A percentile compares a stretch with the other conserved stretches of the same genome.
Evolutionary conservation across 1,139 yeast genomes (phyloP).

Genomic region (Nakaseomyces delphensis): DNA sequence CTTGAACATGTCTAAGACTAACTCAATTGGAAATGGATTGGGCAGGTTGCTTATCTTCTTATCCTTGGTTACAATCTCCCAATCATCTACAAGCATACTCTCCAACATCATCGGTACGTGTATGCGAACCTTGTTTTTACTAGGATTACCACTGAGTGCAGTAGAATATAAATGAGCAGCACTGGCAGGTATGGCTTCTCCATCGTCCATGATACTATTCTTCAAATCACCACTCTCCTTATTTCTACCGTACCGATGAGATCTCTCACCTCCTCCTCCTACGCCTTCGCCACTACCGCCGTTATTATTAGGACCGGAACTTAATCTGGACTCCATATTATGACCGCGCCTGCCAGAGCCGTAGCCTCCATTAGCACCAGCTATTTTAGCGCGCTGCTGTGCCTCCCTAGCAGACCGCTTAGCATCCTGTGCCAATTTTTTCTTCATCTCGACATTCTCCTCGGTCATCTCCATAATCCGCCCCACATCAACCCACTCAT

Average conservation of each 20-base stretch:
- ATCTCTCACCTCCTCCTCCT: background rate
- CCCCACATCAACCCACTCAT: slow-evolving; percentile 80
- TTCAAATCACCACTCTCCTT: background rate
- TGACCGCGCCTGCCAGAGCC: background rate
- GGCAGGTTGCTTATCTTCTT: slow-evolving; percentile 62
- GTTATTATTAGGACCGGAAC: slow-evolving; percentile 3
- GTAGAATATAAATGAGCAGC: background rate
- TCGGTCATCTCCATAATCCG: slow-evolving; percentile 62
- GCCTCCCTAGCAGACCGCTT: slow-evolving; percentile 15
- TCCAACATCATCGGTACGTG: slow-evolving; percentile 60
- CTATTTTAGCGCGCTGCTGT: slow-evolving; percentile 9
- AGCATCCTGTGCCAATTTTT: slow-evolving; percentile 50
- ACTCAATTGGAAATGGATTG: slow-evolving; percentile 41
- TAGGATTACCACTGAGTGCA: background rate
- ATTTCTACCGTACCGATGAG: background rate
- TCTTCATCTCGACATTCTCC: slow-evolving; percentile 58
- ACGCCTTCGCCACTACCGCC: background rate
- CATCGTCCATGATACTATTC: background rate
- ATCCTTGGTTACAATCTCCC: slow-evolving; percentile 84
- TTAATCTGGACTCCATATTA: background rate
- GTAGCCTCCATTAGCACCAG: slow-evolving; percentile 3
- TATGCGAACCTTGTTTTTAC: slow-evolving; percentile 40
- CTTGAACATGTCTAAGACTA: slow-evolving; percentile 44
- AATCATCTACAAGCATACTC: slow-evolving; percentile 73
- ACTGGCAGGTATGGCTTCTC: background rate